phyloP scores from a whole-genome alignment of 805 yeast species.

The Ogataea chonburiensis region DNA sequence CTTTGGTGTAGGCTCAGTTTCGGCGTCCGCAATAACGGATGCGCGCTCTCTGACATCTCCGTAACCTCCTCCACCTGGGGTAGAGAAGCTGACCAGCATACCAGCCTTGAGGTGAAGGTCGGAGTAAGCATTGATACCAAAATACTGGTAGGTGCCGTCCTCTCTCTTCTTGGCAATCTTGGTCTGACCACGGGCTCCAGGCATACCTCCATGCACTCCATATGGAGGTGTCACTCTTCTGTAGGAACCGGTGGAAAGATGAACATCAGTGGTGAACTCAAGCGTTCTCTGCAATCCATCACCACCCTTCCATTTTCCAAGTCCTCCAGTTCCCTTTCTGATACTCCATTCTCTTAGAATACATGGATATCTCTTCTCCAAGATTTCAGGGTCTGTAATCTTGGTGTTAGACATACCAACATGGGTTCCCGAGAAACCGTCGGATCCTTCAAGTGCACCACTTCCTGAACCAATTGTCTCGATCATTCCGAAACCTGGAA shows the following conservation, averaged over 20 bases:
- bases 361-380: slow-evolving; percentile 53
- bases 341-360: slow-evolving; percentile 45
- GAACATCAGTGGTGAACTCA: slow-evolving; percentile 41
- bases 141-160: slow-evolving; percentile 4
- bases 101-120: slow-evolving; percentile 1
- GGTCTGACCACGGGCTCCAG: slow-evolving; percentile 46
- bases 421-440: slow-evolving; percentile 51
- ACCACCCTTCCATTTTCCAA: slow-evolving; percentile 50
- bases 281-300: slow-evolving; percentile 51
- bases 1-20: neutral
- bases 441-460: slow-evolving; percentile 40
- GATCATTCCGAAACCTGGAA: slow-evolving; percentile 48
- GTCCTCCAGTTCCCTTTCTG: slow-evolving; percentile 48
- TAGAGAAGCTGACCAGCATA: slow-evolving; percentile 4
- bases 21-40: neutral
- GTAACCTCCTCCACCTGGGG: slow-evolving; percentile 8
- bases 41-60: slow-evolving; percentile 1
- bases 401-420: slow-evolving; percentile 33
- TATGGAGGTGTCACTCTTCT: slow-evolving; percentile 54
- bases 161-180: slow-evolving; percentile 10
- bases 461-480: slow-evolving; percentile 59
- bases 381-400: slow-evolving; percentile 55
- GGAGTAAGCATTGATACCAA: slow-evolving; percentile 1
- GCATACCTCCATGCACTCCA: slow-evolving; percentile 55
- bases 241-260: slow-evolving; percentile 48